Conservation (phyloP, 1,139 yeast genomes). For the Yamadazyma spencermartinsiae region DNA sequence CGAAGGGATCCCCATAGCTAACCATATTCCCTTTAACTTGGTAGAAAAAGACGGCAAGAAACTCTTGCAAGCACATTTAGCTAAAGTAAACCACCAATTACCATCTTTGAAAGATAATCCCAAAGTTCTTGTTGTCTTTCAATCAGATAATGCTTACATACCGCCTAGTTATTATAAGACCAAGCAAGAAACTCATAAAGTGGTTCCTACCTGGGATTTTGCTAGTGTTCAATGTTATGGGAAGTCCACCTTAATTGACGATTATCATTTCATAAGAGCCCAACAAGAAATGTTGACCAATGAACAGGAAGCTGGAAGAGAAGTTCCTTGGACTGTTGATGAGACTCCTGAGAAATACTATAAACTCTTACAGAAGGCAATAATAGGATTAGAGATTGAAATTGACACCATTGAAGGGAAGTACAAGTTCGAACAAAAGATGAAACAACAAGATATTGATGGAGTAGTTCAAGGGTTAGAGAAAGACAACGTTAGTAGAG, state of each 20-base stretch:
- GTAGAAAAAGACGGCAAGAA: constrained; percentile 40
- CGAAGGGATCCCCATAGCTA: constrained; percentile 43
- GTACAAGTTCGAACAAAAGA: constrained; percentile 62
- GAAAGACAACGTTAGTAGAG: constrained; percentile 23
- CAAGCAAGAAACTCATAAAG: constrained; percentile 59
- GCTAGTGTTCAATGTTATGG: constrained; percentile 64
- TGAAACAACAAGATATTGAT: constrained; percentile 41
- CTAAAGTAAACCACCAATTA: constrained; percentile 55
- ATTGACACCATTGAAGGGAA: constrained; percentile 53
- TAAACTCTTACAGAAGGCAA: constrained; percentile 49
- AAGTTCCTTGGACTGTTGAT: constrained; percentile 52
- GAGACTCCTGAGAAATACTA: constrained; percentile 60
- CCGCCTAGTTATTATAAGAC: constrained; percentile 63
- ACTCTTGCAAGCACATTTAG: constrained; percentile 56
- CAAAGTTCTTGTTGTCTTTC: constrained; percentile 55
- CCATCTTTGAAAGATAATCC: constrained; percentile 42
- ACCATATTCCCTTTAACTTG: constrained; percentile 59
- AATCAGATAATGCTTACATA: constrained; percentile 54
- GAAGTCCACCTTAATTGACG: constrained; percentile 47
- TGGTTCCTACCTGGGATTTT: constrained; percentile 76
- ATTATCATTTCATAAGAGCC: constrained; percentile 45
- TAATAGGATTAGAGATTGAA: constrained; percentile 59
- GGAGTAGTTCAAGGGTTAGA: constrained; percentile 55
- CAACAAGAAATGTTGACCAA: constrained; percentile 49
- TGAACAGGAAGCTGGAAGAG: constrained; percentile 47